Evolutionary conservation across 306 rosid genomes (phyloP), one percentile per base, ranked within the genome.

Genomic region (Prunus dulcis): DNA sequence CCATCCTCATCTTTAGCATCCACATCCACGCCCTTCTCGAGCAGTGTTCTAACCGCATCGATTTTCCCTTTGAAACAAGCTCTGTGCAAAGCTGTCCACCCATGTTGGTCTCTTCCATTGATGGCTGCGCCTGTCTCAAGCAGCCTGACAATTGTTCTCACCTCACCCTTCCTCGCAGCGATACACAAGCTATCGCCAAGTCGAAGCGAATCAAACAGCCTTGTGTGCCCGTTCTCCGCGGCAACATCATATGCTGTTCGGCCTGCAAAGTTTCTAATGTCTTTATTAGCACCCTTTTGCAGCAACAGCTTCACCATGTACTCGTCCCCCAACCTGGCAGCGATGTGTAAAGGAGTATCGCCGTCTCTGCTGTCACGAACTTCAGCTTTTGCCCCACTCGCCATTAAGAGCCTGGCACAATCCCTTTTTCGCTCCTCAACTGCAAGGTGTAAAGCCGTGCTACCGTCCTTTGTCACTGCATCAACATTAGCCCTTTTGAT

Each of bases 41-140:
- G 32, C 15, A 93, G 78, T 14, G 58, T 69, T 57, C 87, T 70
- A 14, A 83, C 88, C 0, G 76, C 91, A 0, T 89, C 90, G 0
- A 77, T 64, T 47, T 84, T 72, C 14, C 98, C 98, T 46, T 91
- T 93, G 69, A 93, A 93, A 3, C 91, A 81, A 0, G 97, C 94
- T 2, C 97, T 82, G 32, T 93, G 97, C 56, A 93, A 84, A 6
- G 96, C 90, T 0, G 94, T 91, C 98, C 98, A 93, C 0, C 94
- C 93, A 32, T 91, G 71, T 14, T 87, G 98, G 79, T 93, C 98
- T n/a, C 83, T 76, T 2, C 93, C 93, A 9, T 91, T 91, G 23
- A 91, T 64, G 0, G 85, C 82, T 0, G 93, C 97, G 0, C 96
- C 97, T 0, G 79, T 74, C 51, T 90, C 91, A 0, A 91, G 52